Evolutionary conservation across 192 early-diverging fungal species (phyloP), one percentile per base, ranked within the genome.

Genomic region (Spizellomyces sp.): DNA sequence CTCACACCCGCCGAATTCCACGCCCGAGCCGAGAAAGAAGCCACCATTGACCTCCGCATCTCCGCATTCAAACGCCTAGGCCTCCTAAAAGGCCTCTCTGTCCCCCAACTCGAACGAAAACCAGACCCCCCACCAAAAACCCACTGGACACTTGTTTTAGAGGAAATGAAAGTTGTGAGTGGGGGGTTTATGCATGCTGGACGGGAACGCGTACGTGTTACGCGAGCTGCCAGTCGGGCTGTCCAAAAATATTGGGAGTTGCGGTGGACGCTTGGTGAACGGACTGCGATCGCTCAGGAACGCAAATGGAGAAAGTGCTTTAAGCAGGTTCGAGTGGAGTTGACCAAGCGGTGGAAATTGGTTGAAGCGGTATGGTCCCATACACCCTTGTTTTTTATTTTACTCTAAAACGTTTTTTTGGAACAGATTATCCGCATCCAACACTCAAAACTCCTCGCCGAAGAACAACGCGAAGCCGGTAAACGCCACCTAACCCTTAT

Each of bases 401-500:
- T n/a, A n/a, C n/a, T n/a, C n/a, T n/a, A n/a, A n/a, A n/a, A n/a
- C n/a, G n/a, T n/a, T n/a, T n/a, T n/a, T n/a, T n/a, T n/a, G n/a
- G n/a, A n/a, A n/a, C 42, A 69, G 56, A 62, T 70, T 43, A 47
- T 70, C 3, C 43, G 27, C 21, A 62, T 87, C 45, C 77, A 88
- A 52, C 80, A 88, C 19, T 79, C 83, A 66, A 84, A 86, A 6
- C 70, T 90, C 9, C 50, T 87, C 42, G 80, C 86, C 45, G 87
- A 91, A 76, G 70, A 85, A 66, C 84, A 87, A 55, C 81, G 80
- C 8, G 68, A 85, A 48, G 79, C 88, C 58, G 87, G 88, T 1
- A 88, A 88, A 60, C 83, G 81, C n/a, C 86, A 87, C 66, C 63
- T 94, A 66, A 84, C 91, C 62, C 77, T 81, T 42, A 91, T 94